phyloP scores from a whole-genome alignment of 2,329 filamentous ascomycete species.

The Botrytis hyacinthi region DNA sequence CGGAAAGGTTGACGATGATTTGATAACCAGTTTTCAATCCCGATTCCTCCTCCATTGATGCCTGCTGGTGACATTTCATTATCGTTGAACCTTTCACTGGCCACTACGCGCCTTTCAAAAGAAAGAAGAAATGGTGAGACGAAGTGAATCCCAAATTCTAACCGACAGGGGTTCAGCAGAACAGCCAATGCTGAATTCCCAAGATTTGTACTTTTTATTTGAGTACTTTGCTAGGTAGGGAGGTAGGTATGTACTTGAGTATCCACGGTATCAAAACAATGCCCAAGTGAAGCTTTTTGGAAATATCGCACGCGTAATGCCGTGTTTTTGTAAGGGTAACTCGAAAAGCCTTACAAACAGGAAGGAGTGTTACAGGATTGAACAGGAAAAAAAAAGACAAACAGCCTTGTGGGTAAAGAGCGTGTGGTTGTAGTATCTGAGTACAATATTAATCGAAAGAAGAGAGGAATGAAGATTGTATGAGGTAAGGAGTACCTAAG shows the following conservation, averaged over 20 bases:
- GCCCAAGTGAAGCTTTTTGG: not conserved
- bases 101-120: not conserved
- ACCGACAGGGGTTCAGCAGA: not conserved
- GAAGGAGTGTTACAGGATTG: not conserved
- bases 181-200: not conserved
- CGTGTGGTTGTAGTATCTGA: not conserved
- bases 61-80: slow-evolving; percentile 28
- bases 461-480: not conserved
- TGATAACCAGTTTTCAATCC: slow-evolving; percentile 20
- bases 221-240: not conserved
- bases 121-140: not conserved
- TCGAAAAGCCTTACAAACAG: too few species aligned
- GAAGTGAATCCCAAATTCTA: not conserved
- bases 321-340: not conserved
- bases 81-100: slow-evolving; percentile 8
- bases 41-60: slow-evolving; percentile 25
- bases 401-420: not conserved
- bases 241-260: not conserved
- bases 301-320: not conserved
- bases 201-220: not conserved
- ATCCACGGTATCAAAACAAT: not conserved
- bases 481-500: not conserved
- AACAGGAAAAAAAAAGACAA: not conserved
- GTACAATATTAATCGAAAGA: not conserved
- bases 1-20: slow-evolving; percentile 19